These are phyloP conservation scores for Babesia sp. DNA, from an alignment of 169 alveolate species.

Conservation along the genomic window DNA sequence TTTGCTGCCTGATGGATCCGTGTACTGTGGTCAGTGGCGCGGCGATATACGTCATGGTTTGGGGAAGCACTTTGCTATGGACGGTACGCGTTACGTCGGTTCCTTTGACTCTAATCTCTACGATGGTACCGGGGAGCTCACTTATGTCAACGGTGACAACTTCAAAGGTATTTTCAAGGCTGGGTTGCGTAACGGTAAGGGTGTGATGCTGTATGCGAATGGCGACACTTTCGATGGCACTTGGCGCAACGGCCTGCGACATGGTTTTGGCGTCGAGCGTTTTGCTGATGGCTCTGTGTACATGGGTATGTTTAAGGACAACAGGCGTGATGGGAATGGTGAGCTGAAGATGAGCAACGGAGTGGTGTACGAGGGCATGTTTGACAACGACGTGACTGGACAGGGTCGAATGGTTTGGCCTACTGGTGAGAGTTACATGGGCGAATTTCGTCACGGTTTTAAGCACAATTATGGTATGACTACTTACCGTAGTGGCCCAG, in stretches of 20 bases:
- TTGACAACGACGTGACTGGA: constrained; percentile 52
- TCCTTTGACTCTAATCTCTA: constrained; percentile 24
- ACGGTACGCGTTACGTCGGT: constrained; percentile 57
- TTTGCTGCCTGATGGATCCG: constrained; percentile 42
- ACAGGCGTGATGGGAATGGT: constrained; percentile 58
- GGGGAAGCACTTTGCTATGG: constrained; percentile 41
- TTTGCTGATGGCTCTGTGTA: constrained; percentile 77
- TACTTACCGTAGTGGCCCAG: constrained; percentile 40
- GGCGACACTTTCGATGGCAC: constrained; percentile 81
- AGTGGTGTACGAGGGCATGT: constrained; percentile 57
- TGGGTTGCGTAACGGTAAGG: constrained; percentile 94
- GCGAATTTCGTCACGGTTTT: constrained; percentile 44
- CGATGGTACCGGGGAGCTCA: constrained; percentile 89
- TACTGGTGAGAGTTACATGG: constrained; percentile 55
- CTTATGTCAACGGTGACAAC: constrained; percentile 89
- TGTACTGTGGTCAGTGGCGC: constrained; percentile 59
- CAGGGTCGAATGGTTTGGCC: constrained; percentile 65
- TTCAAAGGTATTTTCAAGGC: constrained; percentile 92
- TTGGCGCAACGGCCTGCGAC: constrained; percentile 67
- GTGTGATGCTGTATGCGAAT: constrained; percentile 69
- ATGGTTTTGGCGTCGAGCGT: constrained; percentile 80
- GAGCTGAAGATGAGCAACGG: constrained; percentile 53
- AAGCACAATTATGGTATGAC: constrained; percentile 62
- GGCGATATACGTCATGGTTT: constrained; percentile 25
- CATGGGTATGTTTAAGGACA: constrained; percentile 65